Base-by-base conservation (phyloP, 2,329 filamentous ascomycete species). In the Paramyrothecium sp. region DNA sequence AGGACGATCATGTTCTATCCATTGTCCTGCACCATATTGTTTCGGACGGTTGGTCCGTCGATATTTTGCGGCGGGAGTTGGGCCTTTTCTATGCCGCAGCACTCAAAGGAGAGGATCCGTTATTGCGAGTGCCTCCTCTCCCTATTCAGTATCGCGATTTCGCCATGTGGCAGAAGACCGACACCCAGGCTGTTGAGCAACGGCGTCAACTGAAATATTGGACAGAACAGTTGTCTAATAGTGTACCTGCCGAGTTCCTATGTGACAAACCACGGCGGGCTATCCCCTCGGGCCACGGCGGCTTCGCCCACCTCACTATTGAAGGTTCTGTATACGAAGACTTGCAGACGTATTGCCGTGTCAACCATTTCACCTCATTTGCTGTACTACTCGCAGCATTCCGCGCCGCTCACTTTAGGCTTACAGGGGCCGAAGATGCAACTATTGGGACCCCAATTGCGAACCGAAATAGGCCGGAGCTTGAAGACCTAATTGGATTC, bases 11-110 rank as follows among this genome's bases (percentile, higher is more conserved):
- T 53, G 21, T 67, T 2, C 53, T 70, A 1, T 67, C 65, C 0
- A 65, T 69, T 8, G 59, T 66, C 3, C 66, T 70, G 63, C 68
- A 70, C 41, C 68, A 69, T 17, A 69, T 67, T 20, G 58, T 69
- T 5, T 65, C 66, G 0, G 68, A 70, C 44, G 67, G 68, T 0
- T 69, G 67, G 68, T 70, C 68, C 2, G 53, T 69, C 3, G 65
- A 69, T 16, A 58, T 67, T 20, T 30, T 69, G 0, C 54, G 56
- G 2, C 53, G 46, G 2, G 67, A 69, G 19, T 59, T 69, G 8
- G 57, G 34, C 1, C 13, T 30, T 3, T 60, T 67, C 26, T 70
- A 68, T 30, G 23, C 55, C 0, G 57, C 56, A 1, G 59, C 61
- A 16, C 50, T 56, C 0, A 52, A 56, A 7, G 53, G 34, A 12